Evolutionary conservation across 2,329 filamentous ascomycete genomes (phyloP).

Genomic region (Calcarisporium arbuscula): DNA sequence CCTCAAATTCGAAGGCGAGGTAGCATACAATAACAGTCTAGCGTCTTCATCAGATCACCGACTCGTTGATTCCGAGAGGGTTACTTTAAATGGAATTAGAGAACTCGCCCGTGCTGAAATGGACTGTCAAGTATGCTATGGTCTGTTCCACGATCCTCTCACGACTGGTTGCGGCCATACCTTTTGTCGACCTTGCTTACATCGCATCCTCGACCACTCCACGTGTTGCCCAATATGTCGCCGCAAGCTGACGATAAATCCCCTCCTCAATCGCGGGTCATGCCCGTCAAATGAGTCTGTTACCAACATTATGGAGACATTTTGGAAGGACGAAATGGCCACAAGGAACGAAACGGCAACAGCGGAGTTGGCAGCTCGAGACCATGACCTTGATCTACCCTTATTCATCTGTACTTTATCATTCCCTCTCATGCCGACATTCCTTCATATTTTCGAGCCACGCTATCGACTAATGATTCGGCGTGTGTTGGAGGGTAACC

Average conservation of each 20-base stretch:
- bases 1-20: constrained; percentile 49
- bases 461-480: constrained; percentile 86
- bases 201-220: constrained; percentile 70
- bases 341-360: constrained; percentile 49
- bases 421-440: constrained; percentile 78
- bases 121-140: constrained; percentile 86
- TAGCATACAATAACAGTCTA: constrained; percentile 44
- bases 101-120: constrained; percentile 61
- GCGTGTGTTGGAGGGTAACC: constrained; percentile 64
- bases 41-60: too few relatives aligned
- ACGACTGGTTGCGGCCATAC: constrained; percentile 87
- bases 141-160: constrained; percentile 71
- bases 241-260: constrained; percentile 48
- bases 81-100: constrained; percentile 47
- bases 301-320: constrained; percentile 52
- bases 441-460: constrained; percentile 89
- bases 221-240: constrained; percentile 77
- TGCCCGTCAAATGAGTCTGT: constrained; percentile 58
- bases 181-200: constrained; percentile 75
- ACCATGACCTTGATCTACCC: constrained; percentile 55
- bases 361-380: constrained; percentile 49
- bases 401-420: constrained; percentile 79
- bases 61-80: constrained; percentile 14
- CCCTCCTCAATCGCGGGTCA: constrained; percentile 31
- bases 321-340: constrained; percentile 64